Evolutionary conservation across 495 filamentous ascomycete species (phyloP).

Genomic region (Penicilliopsis zonata): DNA sequence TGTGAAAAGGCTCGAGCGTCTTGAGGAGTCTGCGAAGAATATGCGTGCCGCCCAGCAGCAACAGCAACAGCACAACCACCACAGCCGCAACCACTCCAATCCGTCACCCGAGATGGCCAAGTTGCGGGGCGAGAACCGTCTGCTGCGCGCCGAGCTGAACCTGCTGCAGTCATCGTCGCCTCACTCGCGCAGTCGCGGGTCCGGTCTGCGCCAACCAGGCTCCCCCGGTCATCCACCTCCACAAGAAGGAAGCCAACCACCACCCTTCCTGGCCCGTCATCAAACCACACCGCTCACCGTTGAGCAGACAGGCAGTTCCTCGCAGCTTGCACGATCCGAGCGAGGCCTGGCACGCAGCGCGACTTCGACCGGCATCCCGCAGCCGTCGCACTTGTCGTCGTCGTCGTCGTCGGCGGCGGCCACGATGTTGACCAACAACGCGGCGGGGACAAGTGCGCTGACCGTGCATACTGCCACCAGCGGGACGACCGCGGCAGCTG

Average conservation of each 20-base stretch:
- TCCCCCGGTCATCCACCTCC: too few species aligned
- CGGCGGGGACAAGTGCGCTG: too few species aligned
- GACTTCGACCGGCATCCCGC: conserved; percentile 24
- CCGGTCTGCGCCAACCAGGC: conserved; percentile 12
- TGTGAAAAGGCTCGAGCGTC: conserved; percentile 73
- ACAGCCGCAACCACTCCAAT: conserved; percentile 31
- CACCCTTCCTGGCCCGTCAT: conserved; percentile 36
- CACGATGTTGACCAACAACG: conserved; percentile 20
- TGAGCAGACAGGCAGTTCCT: conserved; percentile 13
- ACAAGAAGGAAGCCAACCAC: conserved; percentile 13
- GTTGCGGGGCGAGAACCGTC: conserved; percentile 66
- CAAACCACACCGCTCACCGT: conserved; percentile 35
- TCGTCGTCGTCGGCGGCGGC: too few species aligned
- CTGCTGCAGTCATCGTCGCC: conserved; percentile 54
- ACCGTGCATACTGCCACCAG: too few species aligned
- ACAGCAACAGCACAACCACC: too few species aligned
- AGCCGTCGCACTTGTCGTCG: conserved; percentile 22
- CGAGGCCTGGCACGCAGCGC: conserved; percentile 18
- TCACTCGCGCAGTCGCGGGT: conserved; percentile 25
- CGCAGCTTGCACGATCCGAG: conserved; percentile 7
- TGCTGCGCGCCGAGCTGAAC: conserved; percentile 74
- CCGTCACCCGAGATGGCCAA: conserved; percentile 50
- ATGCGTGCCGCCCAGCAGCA: conserved; percentile 24
- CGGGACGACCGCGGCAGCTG: too few species aligned
- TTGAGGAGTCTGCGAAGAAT: conserved; percentile 60